A percentile compares a stretch with the other conserved stretches of the same genome.
Conservation (phyloP, 179 eudicot genomes). For the Amaranthus tricolor region DNA sequence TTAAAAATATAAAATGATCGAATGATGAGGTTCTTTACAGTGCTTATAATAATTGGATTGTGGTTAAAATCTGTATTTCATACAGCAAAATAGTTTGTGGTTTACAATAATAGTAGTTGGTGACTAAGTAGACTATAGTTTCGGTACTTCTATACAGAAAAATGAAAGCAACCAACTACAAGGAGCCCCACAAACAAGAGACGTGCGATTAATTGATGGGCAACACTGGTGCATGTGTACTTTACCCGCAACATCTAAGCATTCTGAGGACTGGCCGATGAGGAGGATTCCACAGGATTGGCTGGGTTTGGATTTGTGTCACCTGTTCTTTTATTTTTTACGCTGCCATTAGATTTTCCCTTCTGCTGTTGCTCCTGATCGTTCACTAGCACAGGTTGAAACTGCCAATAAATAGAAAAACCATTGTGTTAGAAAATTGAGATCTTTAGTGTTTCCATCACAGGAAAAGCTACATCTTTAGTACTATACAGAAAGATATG, state of each 20-base stretch:
- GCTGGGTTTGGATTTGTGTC: constrained; percentile 28
- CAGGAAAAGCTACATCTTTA: not conserved
- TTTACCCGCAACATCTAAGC: constrained; percentile 1
- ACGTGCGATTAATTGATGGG: not conserved
- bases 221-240: not conserved
- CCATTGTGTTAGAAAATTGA: not conserved
- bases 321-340: constrained; percentile 17
- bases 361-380: constrained; percentile 48
- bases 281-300: constrained; percentile 34
- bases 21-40: too few relatives aligned
- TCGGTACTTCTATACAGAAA: not conserved
- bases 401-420: constrained; percentile 42
- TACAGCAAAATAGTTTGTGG: not conserved
- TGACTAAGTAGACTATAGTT: not conserved
- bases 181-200: not conserved
- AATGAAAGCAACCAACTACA: not conserved
- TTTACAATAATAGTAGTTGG: not conserved
- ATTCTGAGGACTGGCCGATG: constrained; percentile 30
- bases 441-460: not conserved
- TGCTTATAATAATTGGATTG: too few relatives aligned
- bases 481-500: not conserved
- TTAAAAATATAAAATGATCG: too few relatives aligned
- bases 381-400: constrained; percentile 77
- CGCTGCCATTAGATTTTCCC: constrained; percentile 28
- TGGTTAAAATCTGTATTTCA: too few relatives aligned